These are phyloP conservation scores for Sclerotiophoma versabilis DNA, from an alignment of 2,329 filamentous ascomycete genomes.

Conservation along the genomic window DNA sequence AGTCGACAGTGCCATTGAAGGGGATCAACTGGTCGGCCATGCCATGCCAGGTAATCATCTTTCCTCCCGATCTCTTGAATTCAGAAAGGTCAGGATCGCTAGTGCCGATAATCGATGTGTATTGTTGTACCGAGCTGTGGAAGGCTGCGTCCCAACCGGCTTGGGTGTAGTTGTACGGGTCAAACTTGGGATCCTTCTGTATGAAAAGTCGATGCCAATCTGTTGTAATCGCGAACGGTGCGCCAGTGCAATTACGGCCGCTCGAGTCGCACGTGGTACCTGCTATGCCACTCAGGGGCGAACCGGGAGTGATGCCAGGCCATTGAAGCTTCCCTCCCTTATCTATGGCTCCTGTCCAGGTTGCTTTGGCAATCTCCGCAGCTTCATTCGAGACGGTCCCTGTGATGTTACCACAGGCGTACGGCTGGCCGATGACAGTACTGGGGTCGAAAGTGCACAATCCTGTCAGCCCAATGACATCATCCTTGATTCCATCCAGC, in stretches of 20 bases:
- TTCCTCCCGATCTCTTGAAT: slow-evolving; percentile 29
- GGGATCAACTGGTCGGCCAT: slow-evolving; percentile 21
- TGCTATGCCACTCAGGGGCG: not conserved
- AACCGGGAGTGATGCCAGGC: slow-evolving; percentile 1
- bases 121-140: slow-evolving; percentile 17
- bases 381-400: slow-evolving; percentile 2
- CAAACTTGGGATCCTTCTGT: slow-evolving; percentile 19
- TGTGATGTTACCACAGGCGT: slow-evolving; percentile 2
- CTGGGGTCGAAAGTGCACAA: slow-evolving; percentile 31
- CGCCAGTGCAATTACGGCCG: slow-evolving; percentile 10
- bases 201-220: slow-evolving; percentile 25
- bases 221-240: not conserved
- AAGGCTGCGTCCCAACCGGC: slow-evolving; percentile 11
- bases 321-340: slow-evolving; percentile 15
- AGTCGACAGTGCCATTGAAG: slow-evolving; percentile 17
- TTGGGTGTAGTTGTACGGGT: slow-evolving; percentile 1
- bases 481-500: slow-evolving; percentile 29
- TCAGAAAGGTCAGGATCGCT: slow-evolving; percentile 25
- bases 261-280: slow-evolving; percentile 18
- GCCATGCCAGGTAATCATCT: slow-evolving; percentile 36
- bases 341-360: slow-evolving; percentile 21
- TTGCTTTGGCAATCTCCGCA: slow-evolving; percentile 6
- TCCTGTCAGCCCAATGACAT: slow-evolving; percentile 27
- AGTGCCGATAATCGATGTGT: slow-evolving; percentile 22
- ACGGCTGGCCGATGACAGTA: slow-evolving; percentile 8